phyloP scores from a whole-genome alignment of 78 protist species.

The Protostelium mycophagum region DNA sequence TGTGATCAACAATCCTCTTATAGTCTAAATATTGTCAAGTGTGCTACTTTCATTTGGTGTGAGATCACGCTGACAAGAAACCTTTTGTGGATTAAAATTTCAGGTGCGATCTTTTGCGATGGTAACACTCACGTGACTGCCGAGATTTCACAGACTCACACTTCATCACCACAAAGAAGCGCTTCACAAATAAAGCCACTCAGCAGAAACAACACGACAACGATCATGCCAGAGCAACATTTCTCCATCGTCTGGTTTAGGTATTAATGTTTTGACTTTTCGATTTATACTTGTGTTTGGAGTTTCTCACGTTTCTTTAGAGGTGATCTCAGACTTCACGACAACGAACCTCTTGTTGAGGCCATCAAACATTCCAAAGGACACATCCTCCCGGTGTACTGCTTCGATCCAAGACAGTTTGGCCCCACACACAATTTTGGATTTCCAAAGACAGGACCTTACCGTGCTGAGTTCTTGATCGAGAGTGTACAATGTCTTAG shows the following conservation, averaged over 20 bases:
- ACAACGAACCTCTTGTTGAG: slow-evolving; percentile 1
- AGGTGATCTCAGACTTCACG: slow-evolving; percentile 21
- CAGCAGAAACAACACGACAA: not conserved
- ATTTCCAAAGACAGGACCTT: not conserved
- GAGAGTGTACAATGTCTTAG: slow-evolving; percentile 27
- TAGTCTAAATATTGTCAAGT: too few species aligned
- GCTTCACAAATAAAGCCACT: too few species aligned
- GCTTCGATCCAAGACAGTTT: slow-evolving; percentile 13
- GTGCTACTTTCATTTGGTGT: too few species aligned
- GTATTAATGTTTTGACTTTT: not conserved
- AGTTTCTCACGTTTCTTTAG: not conserved
- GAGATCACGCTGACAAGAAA: too few species aligned
- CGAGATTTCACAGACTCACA: too few species aligned
- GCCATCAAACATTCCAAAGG: not conserved
- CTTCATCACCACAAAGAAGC: too few species aligned
- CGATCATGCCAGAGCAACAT: not conserved
- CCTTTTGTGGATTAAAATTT: too few species aligned
- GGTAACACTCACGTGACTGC: too few species aligned
- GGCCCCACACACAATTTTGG: not conserved
- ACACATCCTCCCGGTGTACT: slow-evolving; percentile 9
- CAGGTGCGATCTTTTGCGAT: too few species aligned
- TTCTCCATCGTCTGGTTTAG: not conserved
- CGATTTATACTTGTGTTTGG: too few species aligned
- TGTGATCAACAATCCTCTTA: too few species aligned
- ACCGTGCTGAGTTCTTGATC: not conserved